A percentile compares a stretch with the other conserved stretches of the same genome.
phyloP scores from a whole-genome alignment of 1,284 basidiomycete genomes.

The Uromyces viciae-fabae region DNA sequence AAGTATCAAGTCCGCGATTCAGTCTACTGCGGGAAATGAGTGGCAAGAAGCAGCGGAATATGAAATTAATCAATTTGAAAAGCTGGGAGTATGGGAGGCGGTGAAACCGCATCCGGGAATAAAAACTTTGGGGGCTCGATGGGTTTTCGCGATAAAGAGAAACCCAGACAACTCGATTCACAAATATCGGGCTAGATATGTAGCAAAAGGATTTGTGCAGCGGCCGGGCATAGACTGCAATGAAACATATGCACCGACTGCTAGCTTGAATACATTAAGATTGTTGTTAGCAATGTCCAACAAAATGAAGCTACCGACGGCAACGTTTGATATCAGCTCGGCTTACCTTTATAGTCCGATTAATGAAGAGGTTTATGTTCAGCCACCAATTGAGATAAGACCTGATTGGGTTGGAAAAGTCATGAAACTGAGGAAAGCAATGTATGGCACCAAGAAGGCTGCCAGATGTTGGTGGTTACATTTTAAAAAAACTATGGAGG shows the following conservation, averaged over 20 bases:
- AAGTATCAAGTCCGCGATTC: neutral
- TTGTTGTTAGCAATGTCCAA: neutral
- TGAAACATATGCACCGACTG: slow-evolving; percentile 20
- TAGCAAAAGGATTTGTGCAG: neutral
- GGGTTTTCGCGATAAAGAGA: neutral
- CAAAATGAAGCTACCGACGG: neutral
- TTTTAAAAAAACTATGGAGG: neutral
- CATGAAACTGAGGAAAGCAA: neutral
- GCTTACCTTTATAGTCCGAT: slow-evolving; percentile 17
- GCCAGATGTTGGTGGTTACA: slow-evolving; percentile 16
- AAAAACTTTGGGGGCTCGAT: neutral
- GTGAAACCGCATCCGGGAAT: neutral
- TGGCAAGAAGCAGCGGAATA: neutral
- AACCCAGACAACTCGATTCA: neutral
- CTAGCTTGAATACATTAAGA: neutral
- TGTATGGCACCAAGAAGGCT: neutral
- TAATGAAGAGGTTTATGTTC: neutral
- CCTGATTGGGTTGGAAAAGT: neutral
- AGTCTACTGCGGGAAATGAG: neutral
- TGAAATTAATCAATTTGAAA: neutral
- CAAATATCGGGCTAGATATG: neutral
- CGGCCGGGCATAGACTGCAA: neutral
- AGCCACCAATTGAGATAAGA: neutral
- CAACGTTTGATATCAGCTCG: slow-evolving; percentile 1
- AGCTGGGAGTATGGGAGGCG: neutral